Base-by-base conservation (phyloP, 1,284 basidiomycete species). In the Irpex lacteus region DNA sequence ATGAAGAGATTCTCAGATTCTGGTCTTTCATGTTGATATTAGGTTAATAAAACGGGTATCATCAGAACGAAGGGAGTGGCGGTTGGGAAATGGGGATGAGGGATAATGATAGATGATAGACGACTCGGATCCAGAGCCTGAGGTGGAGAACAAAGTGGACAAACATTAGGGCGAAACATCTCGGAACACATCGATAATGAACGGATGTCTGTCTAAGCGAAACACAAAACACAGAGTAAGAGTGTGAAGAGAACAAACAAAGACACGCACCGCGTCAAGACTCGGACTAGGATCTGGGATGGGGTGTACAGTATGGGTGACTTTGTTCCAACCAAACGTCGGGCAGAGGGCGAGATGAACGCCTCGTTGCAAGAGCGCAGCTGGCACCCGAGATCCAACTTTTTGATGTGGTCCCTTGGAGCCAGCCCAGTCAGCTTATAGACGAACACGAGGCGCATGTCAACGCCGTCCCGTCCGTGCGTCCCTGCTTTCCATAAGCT, bases 281-380 rank as follows among this genome's bases (percentile, higher is more conserved):
- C 11, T 44, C 40, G 40, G 40, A 44, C 40, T 44, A 15, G 40
- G 11, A 11, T 44, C 8, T 44, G 7, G 50, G 18, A 18, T 18
- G 8, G 19, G 44, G n/a, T 11, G n/a, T 11, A 47, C n/a, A 52
- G 50, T 8, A 52, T 26, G 26, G 50, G 8, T 19, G 15, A 18
- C 13, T 52, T n/a, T 52, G 50, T 52, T 56, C 19, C 15, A 9
- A 9, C 52, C 52, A 59, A 54, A 62, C 54, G 64, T 65, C 65
- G 61, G 70, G 66, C 61, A 63, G 64, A 62, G 65, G 66, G 67
- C 66, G 68, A 71, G 68, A 74, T 74, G 72, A 74, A 74, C 69
- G 64, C 62, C 71, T 71, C 70, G 73, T 68, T 71, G 71, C 63
- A 62, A 59, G 65, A 56, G 54, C 54, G 54, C 54, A 56, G 54